Percentiles rank a stretch among this genome's conserved stretches.
These are phyloP conservation scores for Kodamaea lidongshanica DNA, from an alignment of 805 yeast species.

Conservation along the genomic window DNA sequence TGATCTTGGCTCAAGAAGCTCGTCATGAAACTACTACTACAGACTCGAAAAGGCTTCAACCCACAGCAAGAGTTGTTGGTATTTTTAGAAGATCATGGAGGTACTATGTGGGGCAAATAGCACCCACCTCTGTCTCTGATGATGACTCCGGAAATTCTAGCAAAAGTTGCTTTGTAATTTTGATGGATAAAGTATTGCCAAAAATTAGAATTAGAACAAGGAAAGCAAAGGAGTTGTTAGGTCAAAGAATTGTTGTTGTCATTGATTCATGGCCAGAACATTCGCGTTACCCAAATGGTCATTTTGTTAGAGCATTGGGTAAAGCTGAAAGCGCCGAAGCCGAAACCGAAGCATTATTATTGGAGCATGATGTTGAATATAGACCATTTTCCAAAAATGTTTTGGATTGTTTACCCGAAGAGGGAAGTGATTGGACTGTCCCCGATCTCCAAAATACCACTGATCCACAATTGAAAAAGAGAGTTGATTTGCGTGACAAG, in stretches of 20 bases:
- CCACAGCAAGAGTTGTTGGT: slow-evolving; percentile 93
- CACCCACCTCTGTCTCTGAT: slow-evolving; percentile 59
- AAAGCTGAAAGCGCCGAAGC: slow-evolving; percentile 88
- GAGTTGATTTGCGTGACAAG: slow-evolving; percentile 83
- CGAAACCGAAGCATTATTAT: slow-evolving; percentile 87
- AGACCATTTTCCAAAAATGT: slow-evolving; percentile 93
- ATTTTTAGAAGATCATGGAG: slow-evolving; percentile 90
- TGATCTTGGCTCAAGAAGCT: slow-evolving; percentile 72
- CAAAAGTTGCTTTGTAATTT: slow-evolving; percentile 72
- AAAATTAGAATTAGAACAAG: slow-evolving; percentile 82
- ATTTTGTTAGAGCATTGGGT: slow-evolving; percentile 85
- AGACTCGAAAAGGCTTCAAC: slow-evolving; percentile 52
- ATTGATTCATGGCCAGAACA: slow-evolving; percentile 88
- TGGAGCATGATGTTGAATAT: slow-evolving; percentile 95
- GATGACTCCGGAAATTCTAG: slow-evolving; percentile 57
- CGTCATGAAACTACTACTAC: slow-evolving; percentile 46
- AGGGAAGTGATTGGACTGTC: slow-evolving; percentile 90
- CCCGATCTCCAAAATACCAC: slow-evolving; percentile 55
- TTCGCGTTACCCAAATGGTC: slow-evolving; percentile 89
- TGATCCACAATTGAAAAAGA: slow-evolving; percentile 50
- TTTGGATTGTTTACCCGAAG: slow-evolving; percentile 83
- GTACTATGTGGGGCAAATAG: slow-evolving; percentile 88
- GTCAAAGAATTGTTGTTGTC: slow-evolving; percentile 85
- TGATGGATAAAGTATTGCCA: slow-evolving; percentile 88
- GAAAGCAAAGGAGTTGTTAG: slow-evolving; percentile 73